Evolutionary conservation across 2,329 filamentous ascomycete species (phyloP), one percentile per base, ranked within the genome.

Genomic region (Fusarium luffae): DNA sequence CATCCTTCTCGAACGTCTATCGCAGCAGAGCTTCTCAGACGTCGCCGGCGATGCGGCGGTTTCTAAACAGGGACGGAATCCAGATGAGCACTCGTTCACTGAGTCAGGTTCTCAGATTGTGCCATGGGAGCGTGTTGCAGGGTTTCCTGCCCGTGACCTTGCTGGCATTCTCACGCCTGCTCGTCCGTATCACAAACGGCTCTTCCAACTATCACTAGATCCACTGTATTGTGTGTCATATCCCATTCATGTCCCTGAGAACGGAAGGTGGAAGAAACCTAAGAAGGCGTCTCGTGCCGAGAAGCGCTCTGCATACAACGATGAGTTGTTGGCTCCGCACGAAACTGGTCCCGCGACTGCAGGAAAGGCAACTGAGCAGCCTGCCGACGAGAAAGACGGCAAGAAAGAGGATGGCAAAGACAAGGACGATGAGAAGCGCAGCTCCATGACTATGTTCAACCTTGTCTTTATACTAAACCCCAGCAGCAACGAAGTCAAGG

Each of bases 361-460:
- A 68, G 41, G 59, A 30, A 73, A 74, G n/a, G 74, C 77, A 27
- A 67, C 73, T 10, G 77, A 78, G 43, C 67, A 69, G n/a, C 59
- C 61, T 27, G 64, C 64, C 50, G 77, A 75, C 54, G 74, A 76
- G 21, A 72, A 73, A 46, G 75, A 74, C 21, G 69, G 59, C 11
- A 69, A 74, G 30, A 74, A 76, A 52, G 74, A 77, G 14, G 77
- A 75, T 37, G 74, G 75, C n/a, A 72, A 74, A 40, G 75, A 68
- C 23, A 79, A 83, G 32, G 79, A 84, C 42, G 85, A 91, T 66
- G 85, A 89, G 75, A 90, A 92, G 77, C 84, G 84, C 71, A 88
- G 86, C 70, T 88, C 88, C 48, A 94, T 98, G 92, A 94, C 91
- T 68, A 98, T 98, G 95, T 99, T 99, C 81, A 97, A 98, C 78